Base-by-base conservation (phyloP, 129 eudicot species). In the Lactuca sativa region DNA sequence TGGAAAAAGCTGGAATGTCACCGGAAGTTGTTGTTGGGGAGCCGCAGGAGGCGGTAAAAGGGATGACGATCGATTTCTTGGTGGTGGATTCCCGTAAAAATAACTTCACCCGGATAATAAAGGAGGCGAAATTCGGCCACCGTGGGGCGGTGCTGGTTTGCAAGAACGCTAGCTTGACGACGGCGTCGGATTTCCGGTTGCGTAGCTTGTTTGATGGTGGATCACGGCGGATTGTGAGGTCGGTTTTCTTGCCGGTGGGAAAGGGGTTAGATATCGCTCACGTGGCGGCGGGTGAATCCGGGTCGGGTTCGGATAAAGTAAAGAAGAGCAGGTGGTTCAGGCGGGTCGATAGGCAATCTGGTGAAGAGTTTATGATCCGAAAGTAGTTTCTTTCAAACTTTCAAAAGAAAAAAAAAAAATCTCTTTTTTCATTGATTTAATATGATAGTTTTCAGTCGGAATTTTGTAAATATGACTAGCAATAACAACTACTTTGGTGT, bases 61-160 rank as follows among this genome's bases (percentile, higher is more conserved):
- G 76, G 32, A 58, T 86, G 59, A 58, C 31, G 1, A 79, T 92
- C 2, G 98, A 92, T 68, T 92, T 92, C 31, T 13, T 89, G 69
- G 96, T 92, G 62, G 83, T 84, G 60, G 91, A 92, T 63, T 72
- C 85, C 17, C 49, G 55, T 9, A 52, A 54, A 0, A 69, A 78
- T n/a, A 82, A 84, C 17, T 77, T 81, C 11, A 56, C 68, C 4
- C 81, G 83, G 59, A 74, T 89, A 15, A 41, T 89, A 1, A 77
- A 77, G 74, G 85, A 30, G 78, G 98, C 96, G 10, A 92, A 82
- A 58, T 73, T 92, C 12, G 88, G 98, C 10, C 36, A 76, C 15
- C 84, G 90, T 67, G 98, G 98, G 40, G 98, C 98, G 2, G 98
- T 92, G 44, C 13, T 92, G 70, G 76, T 92, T 3, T 79, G 95